These are phyloP conservation scores for Microbotryomycetes sp. DNA, from an alignment of 1,284 basidiomycete species.

Conservation along the genomic window DNA sequence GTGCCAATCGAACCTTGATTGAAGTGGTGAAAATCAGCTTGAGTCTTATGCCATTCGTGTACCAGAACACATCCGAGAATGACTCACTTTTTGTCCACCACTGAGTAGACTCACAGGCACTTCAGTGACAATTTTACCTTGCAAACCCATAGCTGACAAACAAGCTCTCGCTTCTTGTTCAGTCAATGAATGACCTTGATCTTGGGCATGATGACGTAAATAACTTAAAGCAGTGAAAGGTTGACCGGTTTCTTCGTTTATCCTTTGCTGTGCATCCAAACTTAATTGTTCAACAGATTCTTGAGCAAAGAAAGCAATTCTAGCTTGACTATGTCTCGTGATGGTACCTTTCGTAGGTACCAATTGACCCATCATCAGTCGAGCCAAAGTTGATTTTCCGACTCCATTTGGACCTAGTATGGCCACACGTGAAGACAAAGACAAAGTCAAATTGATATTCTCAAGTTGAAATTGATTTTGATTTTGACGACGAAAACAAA, in stretches of 20 bases:
- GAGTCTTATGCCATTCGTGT: neutral
- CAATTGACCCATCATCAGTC: conserved; percentile 53
- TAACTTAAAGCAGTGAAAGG: conserved; percentile 45
- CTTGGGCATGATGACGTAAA: conserved; percentile 42
- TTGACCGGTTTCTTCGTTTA: neutral
- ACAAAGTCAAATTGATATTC: conserved; percentile 54
- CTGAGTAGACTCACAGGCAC: conserved; percentile 50
- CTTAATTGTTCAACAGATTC: conserved; percentile 42
- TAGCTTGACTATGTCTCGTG: conserved; percentile 53
- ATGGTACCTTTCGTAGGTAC: conserved; percentile 53
- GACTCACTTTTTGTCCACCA: conserved; percentile 55
- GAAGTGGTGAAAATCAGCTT: neutral
- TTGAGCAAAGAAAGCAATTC: conserved; percentile 51
- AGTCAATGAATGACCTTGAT: conserved; percentile 40
- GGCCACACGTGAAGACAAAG: conserved; percentile 54
- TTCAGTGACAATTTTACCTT: conserved; percentile 49
- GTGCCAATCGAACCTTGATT: conserved; percentile 46
- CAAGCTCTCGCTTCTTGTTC: conserved; percentile 49
- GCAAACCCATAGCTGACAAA: conserved; percentile 52
- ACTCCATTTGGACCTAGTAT: conserved; percentile 55
- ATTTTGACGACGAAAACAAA: conserved; percentile 44
- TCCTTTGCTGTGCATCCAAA: conserved; percentile 39
- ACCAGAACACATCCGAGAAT: too few species aligned
- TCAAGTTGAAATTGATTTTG: conserved; percentile 50
- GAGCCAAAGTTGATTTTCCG: conserved; percentile 54